These are phyloP conservation scores for Tulasnella sp. DNA, from an alignment of 768 basidiomycete genomes.

Conservation along the genomic window DNA sequence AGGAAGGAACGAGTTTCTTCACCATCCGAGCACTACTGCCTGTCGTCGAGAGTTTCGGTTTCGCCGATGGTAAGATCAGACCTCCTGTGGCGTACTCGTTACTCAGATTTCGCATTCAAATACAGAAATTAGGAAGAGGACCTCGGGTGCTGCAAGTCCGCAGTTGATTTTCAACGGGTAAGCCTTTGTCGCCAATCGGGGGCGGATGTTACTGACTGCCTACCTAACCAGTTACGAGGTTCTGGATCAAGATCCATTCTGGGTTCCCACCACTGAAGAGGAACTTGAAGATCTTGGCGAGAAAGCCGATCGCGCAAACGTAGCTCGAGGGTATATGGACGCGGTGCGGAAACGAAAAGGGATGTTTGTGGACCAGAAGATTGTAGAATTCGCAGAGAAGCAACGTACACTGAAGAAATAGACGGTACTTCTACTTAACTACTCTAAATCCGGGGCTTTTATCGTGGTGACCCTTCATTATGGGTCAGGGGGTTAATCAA, in stretches of 20 bases:
- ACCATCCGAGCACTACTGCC: slow-evolving; percentile 82
- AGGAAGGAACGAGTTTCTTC: slow-evolving; percentile 92
- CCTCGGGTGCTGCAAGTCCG: slow-evolving; percentile 93
- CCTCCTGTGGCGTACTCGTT: background rate
- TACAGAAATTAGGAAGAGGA: slow-evolving; percentile 86
- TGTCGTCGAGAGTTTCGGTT: slow-evolving; percentile 95
- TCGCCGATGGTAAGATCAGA: slow-evolving; percentile 67
- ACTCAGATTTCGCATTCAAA: background rate
- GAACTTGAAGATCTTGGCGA: slow-evolving; percentile 95
- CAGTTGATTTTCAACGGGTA: slow-evolving; percentile 94
- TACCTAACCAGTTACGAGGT: slow-evolving; percentile 61
- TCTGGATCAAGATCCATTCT: slow-evolving; percentile 89
- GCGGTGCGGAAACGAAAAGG: slow-evolving; percentile 83
- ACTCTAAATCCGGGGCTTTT: too few relatives aligned
- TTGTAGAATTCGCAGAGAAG: slow-evolving; percentile 94
- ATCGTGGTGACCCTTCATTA: too few relatives aligned
- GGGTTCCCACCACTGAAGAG: slow-evolving; percentile 95
- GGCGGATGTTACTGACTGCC: slow-evolving; percentile 14
- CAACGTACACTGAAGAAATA: slow-evolving; percentile 63
- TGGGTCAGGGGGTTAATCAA: too few relatives aligned
- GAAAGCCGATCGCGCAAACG: slow-evolving; percentile 83
- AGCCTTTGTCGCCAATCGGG: slow-evolving; percentile 23
- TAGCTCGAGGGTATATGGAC: slow-evolving; percentile 92
- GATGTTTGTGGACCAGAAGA: slow-evolving; percentile 88
- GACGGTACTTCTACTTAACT: too few relatives aligned